A percentile compares a stretch with the other conserved stretches of the same genome.
phyloP scores from a whole-genome alignment of 78 protist genomes.

The Acrasis kona region DNA sequence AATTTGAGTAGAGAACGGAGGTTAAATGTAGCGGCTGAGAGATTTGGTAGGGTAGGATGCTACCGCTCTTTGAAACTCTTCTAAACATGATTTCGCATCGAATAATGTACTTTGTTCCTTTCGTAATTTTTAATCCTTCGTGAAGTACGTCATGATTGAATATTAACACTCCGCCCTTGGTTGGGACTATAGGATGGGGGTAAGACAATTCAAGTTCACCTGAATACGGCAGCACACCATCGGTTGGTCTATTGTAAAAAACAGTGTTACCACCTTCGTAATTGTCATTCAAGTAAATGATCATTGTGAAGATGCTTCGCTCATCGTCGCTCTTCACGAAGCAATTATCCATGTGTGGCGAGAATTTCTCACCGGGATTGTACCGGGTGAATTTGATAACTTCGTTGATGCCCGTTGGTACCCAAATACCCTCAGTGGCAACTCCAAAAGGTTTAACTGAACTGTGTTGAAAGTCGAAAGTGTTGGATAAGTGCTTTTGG shows the following conservation, averaged over 20 bases:
- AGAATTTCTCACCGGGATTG: not conserved
- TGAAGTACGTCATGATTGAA: not conserved
- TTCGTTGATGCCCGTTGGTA: not conserved
- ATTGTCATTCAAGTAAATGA: not conserved
- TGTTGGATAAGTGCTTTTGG: too few species aligned
- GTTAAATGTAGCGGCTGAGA: too few species aligned
- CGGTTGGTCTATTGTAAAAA: not conserved
- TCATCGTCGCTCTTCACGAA: not conserved
- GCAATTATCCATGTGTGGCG: not conserved
- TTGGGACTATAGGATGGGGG: not conserved
- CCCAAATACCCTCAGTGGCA: too few species aligned
- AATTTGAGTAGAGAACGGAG: too few species aligned
- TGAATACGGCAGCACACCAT: too few species aligned
- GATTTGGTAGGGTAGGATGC: too few species aligned
- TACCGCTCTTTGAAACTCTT: too few species aligned
- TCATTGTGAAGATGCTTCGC: not conserved
- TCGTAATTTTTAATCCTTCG: not conserved
- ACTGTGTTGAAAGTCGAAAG: too few species aligned
- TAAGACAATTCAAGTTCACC: not conserved
- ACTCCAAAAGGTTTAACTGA: too few species aligned
- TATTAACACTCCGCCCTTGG: not conserved
- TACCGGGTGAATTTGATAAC: not conserved
- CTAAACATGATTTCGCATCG: not conserved
- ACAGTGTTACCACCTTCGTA: not conserved
- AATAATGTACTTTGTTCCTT: not conserved